These are phyloP conservation scores for Tulasnella sp. DNA, from an alignment of 768 basidiomycete genomes.

Conservation along the genomic window DNA sequence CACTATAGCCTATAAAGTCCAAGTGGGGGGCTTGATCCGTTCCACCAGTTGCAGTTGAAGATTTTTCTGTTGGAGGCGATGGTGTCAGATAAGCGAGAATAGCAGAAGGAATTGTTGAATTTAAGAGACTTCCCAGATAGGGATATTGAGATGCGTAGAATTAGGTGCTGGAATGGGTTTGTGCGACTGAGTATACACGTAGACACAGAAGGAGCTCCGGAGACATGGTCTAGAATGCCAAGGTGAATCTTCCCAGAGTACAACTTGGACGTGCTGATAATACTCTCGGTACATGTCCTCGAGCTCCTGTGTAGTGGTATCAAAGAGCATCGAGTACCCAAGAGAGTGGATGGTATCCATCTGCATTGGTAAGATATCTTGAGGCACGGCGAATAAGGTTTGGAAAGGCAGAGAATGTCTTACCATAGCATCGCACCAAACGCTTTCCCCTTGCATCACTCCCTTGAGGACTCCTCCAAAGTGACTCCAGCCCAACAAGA, in stretches of 20 bases:
- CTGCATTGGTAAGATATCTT: not conserved
- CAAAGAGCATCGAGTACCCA: conserved; percentile 23
- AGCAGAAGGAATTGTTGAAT: not conserved
- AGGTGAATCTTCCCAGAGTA: conserved; percentile 17
- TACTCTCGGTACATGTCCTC: conserved; percentile 22
- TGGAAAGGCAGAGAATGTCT: not conserved
- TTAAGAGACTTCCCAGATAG: not conserved
- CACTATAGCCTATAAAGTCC: conserved; percentile 28
- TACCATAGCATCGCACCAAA: conserved; percentile 18
- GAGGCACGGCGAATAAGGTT: not conserved
- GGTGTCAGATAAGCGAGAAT: not conserved
- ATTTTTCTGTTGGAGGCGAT: conserved; percentile 6
- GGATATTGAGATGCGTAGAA: conserved; percentile 24
- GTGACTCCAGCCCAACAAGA: not conserved
- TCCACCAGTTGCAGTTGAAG: conserved; percentile 17
- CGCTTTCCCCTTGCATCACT: conserved; percentile 9
- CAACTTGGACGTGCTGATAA: conserved; percentile 19
- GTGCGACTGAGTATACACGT: not conserved
- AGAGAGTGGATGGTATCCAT: conserved; percentile 19
- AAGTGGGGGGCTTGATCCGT: not conserved
- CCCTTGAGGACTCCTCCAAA: conserved; percentile 16
- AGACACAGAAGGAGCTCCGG: not conserved
- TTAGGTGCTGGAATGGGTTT: not conserved
- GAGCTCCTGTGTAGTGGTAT: not conserved
- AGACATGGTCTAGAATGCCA: conserved; percentile 18